phyloP scores from a whole-genome alignment of 2,329 filamentous ascomycete genomes.

The Leptosphaerulina australis region DNA sequence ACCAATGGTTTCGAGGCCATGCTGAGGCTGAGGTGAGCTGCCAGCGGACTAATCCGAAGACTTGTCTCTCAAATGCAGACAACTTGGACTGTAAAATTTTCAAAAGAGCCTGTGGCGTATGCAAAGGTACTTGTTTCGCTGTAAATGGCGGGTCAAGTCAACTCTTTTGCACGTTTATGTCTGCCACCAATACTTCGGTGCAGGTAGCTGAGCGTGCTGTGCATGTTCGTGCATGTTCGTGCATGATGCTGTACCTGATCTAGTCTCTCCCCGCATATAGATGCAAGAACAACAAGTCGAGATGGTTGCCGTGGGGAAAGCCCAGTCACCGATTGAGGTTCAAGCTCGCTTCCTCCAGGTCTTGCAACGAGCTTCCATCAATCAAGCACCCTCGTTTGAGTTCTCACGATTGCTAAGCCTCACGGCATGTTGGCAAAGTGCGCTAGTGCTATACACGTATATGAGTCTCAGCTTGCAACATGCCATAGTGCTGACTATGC shows the following conservation, averaged over 20 bases:
- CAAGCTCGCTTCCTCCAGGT: not conserved
- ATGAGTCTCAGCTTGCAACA: conserved; percentile 1
- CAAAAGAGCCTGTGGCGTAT: conserved; percentile 8
- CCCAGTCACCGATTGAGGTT: not conserved
- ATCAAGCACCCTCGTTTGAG: not conserved
- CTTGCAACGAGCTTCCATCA: conserved; percentile 6
- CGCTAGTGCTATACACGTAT: conserved; percentile 5
- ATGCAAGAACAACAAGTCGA: conserved; percentile 16
- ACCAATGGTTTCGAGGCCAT: conserved; percentile 24
- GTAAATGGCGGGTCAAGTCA: conserved; percentile 2
- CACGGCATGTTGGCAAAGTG: not conserved
- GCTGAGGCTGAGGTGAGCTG: conserved; percentile 20
- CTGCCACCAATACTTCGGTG: conserved; percentile 19
- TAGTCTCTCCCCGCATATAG: conserved; percentile 2
- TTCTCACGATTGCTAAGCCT: conserved; percentile 6
- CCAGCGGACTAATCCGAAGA: conserved; percentile 3
- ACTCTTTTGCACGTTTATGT: not conserved
- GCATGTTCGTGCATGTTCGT: conserved; percentile 16
- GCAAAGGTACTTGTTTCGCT: conserved; percentile 8
- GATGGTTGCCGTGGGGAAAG: not conserved
- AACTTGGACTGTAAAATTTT: not conserved
- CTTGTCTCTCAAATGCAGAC: not conserved
- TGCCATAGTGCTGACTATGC: not conserved
- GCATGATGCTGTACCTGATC: conserved; percentile 4
- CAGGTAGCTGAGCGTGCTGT: conserved; percentile 14